Base-by-base conservation (phyloP, 2,329 filamentous ascomycete species). In the Fusarium nygamai region DNA sequence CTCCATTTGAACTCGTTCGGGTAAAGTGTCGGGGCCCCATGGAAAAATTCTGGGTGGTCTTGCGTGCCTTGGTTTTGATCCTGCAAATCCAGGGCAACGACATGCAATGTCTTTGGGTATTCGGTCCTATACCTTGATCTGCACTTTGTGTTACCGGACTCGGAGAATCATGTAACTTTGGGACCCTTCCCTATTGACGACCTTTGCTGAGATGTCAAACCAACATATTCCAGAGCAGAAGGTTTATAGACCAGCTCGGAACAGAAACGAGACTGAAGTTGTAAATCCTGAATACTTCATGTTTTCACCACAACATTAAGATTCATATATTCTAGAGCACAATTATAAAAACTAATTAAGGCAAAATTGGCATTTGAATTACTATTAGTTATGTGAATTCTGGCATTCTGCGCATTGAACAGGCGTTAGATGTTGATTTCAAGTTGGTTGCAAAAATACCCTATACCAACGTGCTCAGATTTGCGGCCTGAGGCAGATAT, bases 91-190 rank as follows among this genome's bases (percentile, higher is more conserved):
- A 29, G 46, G 47, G 47, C 46, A 22, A 56, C 8, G 10, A 20
- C 17, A 53, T 43, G 58, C 29, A 61, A 6, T 43, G 27, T 41
- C 46, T 27, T 14, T 22, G 13, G 5, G 27, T 43, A 43, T 54
- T 61, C 58, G 47, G 58, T 56, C 46, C 47, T 56, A 33, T 33
- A 1, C n/a, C 4, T 34, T 24, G 36, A 54, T 54, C 58, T 27
- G 34, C 46, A 6, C 22, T 34, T 54, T 38, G 0, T 38, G 2
- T 8, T 29, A 4, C 51, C 14, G 1, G 20, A n/a, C 11, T 29
- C 0, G 20, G 34, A 10, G 0, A 10, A 5, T 3, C 0, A 29
- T 29, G 51, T 6, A 14, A 39, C 51, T 19, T 17, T 54, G 2
- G 22, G 14, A 38, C 9, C 19, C 6, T 36, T 16, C 9, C 3